Evolutionary conservation across 2,329 filamentous ascomycete genomes (phyloP), one percentile per base, ranked within the genome.

Genomic region (Xylariaceae sp.): DNA sequence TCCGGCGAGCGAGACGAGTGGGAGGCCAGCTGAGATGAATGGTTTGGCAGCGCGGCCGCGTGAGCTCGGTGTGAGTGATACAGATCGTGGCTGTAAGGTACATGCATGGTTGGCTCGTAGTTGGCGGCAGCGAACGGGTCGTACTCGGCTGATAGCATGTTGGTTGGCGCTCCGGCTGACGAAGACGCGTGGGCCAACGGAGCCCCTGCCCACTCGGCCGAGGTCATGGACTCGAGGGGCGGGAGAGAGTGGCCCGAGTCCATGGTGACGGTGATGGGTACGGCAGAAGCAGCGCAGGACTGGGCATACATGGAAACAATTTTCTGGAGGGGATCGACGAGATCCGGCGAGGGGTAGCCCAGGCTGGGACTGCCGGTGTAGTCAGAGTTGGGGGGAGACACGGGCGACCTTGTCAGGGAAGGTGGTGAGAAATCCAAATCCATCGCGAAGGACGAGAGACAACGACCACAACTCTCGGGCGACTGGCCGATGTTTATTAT

Each of bases 361-460:
- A 63, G 53, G 32, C 57, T 55, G 9, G 65, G 57, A 22, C 52
- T 61, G 35, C 56, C 52, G 33, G 63, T 60, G 50, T 58, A 66
- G 51, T 63, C 66, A 38, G 60, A 68, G 51, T 61, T 58, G 31
- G 61, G 56, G 38, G 64, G 59, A 29, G 64, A 65, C 13, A 56
- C 55, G 18, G 64, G 60, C 39, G 63, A 67, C 49, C 58, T 57
- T 38, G 60, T 65, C 37, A 68, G 57, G 29, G 65, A 59, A 35
- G 64, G 66, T 46, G 67, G 67, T 54, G 65, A 65, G 45, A 64
- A 58, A 53, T 69, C 67, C 45, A 64, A 58, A 53, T 69, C 67
- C 67, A 72, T 72, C 55, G 31, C 34, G 43, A 37, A 34, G 35
- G 32, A 24, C 19, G 26, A 18, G 33, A 26, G 27, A 30, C 24